phyloP scores from a whole-genome alignment of 345 rosid species.

The Arabidopsis arenosa region DNA sequence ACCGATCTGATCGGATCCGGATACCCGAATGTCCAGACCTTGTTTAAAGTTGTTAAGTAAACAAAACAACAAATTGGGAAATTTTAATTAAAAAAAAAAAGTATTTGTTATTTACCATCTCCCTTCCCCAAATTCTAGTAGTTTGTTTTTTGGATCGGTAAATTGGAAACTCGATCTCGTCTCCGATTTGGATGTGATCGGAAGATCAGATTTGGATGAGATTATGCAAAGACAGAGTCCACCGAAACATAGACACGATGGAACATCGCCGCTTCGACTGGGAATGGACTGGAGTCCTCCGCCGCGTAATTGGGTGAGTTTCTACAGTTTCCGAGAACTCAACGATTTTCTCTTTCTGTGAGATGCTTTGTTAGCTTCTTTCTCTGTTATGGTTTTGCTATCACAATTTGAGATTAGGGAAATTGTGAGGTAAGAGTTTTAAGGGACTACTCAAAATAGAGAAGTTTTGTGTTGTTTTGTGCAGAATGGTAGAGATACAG shows the following conservation, averaged over 20 bases:
- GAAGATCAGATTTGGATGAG: constrained; percentile 17
- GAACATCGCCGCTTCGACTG: constrained; percentile 94
- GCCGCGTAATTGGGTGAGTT: constrained; percentile 84
- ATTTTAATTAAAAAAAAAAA: too few species aligned
- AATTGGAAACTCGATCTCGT: constrained; percentile 10
- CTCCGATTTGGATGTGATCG: constrained; percentile 30
- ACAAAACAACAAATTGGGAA: too few species aligned
- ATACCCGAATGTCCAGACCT: too few species aligned
- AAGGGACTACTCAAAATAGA: too few species aligned
- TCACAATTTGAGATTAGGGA: too few species aligned
- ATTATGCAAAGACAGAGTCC: constrained; percentile 86
- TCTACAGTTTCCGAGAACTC: not conserved
- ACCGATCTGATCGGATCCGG: too few species aligned
- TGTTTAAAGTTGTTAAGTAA: too few species aligned
- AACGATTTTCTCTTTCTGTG: too few species aligned
- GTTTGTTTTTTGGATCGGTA: constrained; percentile 23
- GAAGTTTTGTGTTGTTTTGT: constrained; percentile 9
- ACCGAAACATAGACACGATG: constrained; percentile 94
- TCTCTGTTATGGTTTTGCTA: too few species aligned
- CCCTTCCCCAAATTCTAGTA: constrained; percentile 8
- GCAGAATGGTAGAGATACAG: constrained; percentile 86
- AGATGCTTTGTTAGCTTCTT: too few species aligned
- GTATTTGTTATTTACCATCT: not conserved
- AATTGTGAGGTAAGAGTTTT: too few species aligned
- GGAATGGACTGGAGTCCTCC: constrained; percentile 99